Percentiles rank a stretch among this genome's conserved stretches.
These are phyloP conservation scores for Penicillium odoratum DNA, from an alignment of 495 filamentous ascomycete species.

Conservation along the genomic window DNA sequence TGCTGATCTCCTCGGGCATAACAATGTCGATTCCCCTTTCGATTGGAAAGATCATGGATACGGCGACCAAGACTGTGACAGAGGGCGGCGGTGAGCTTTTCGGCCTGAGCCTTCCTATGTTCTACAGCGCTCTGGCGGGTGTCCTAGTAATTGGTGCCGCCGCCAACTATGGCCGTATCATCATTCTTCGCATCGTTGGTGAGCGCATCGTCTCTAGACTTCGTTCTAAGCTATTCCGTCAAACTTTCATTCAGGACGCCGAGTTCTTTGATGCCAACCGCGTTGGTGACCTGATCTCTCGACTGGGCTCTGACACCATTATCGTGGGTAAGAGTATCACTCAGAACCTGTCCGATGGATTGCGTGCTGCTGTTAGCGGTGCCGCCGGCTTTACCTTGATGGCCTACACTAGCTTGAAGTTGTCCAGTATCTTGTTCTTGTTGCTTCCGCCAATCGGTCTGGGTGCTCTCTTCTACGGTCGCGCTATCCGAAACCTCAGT, in stretches of 20 bases:
- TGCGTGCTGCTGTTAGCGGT: constrained; percentile 85
- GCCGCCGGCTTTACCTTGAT: constrained; percentile 84
- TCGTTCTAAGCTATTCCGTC: constrained; percentile 83
- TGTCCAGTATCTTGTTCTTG: constrained; percentile 80
- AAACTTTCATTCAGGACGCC: constrained; percentile 91
- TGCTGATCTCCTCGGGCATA: constrained; percentile 83
- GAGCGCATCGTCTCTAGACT: constrained; percentile 90
- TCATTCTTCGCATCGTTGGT: constrained; percentile 91
- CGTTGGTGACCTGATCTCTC: constrained; percentile 92
- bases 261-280: constrained; percentile 99
- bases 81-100: constrained; percentile 60
- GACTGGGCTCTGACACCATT: constrained; percentile 92
- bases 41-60: constrained; percentile 92
- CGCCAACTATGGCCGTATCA: constrained; percentile 92
- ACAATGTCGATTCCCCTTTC: constrained; percentile 96
- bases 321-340: constrained; percentile 98
- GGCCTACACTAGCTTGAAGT: constrained; percentile 88
- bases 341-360: constrained; percentile 92
- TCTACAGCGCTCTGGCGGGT: constrained; percentile 72
- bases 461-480: constrained; percentile 86
- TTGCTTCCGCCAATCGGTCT: constrained; percentile 93
- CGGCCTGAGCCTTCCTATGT: constrained; percentile 70
- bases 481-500: constrained; percentile 81
- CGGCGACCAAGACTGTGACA: constrained; percentile 61
- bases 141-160: constrained; percentile 72